phyloP scores from a whole-genome alignment of 805 yeast species.

The Myxozyma vanderwaltii region DNA sequence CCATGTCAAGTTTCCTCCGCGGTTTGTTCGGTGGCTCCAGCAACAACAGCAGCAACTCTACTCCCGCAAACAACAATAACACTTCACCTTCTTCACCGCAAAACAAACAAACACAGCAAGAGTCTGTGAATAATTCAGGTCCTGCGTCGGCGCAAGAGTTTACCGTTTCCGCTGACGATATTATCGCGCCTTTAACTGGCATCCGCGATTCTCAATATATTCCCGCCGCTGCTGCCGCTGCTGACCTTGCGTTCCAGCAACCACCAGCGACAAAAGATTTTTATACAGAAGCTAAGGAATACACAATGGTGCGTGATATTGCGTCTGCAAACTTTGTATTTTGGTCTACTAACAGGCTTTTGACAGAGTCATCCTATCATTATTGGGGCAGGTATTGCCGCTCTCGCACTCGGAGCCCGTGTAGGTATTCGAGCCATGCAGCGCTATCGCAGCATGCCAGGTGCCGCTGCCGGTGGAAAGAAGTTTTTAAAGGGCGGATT shows the following conservation, averaged over 20 bases:
- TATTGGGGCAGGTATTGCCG: constrained; percentile 36
- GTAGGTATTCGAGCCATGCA: constrained; percentile 34
- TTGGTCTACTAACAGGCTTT: not conserved
- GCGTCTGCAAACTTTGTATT: not conserved
- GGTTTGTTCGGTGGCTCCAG: constrained; percentile 12
- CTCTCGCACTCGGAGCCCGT: constrained; percentile 34
- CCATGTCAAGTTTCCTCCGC: constrained; percentile 20
- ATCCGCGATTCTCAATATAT: not conserved
- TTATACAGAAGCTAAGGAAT: constrained; percentile 24
- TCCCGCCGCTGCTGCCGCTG: not conserved
- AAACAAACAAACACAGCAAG: not conserved
- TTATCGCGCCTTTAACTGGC: constrained; percentile 17
- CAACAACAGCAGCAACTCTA: not conserved
- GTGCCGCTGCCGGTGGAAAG: constrained; percentile 39
- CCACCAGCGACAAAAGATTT: constrained; percentile 4
- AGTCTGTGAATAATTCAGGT: not conserved
- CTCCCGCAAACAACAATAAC: constrained; percentile 4
- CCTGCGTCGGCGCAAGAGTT: constrained; percentile 1
- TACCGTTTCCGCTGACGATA: constrained; percentile 24
- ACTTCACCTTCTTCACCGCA: not conserved
- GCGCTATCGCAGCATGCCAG: constrained; percentile 25
- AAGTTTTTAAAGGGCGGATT: constrained; percentile 84
- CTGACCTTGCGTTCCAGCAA: not conserved
- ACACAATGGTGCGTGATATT: constrained; percentile 27
- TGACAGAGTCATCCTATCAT: constrained; percentile 34